Evolutionary conservation across 176 grass and related monocot species (phyloP), one percentile per base, ranked within the genome.

Genomic region (Avena atlantica): DNA sequence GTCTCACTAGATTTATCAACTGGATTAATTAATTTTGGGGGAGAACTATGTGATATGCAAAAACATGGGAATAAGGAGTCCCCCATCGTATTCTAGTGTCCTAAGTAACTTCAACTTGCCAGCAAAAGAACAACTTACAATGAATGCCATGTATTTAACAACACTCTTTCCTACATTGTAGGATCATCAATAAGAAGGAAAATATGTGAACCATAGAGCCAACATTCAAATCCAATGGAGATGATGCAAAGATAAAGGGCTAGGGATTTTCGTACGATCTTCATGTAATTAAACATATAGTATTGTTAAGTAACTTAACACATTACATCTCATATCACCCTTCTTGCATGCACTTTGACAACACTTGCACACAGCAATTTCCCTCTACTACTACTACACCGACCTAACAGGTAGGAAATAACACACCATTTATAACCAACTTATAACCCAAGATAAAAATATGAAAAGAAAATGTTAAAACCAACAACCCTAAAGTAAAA

Each of bases 251-350:
- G 11, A 60, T 70, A 85, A 61, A 85, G 23, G 17, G 37, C 0
- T 66, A 58, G 81, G 66, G 15, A 29, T 45, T 78, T 78, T 8
- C 74, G 48, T 79, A 81, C 77, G 51, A 85, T 82, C 63, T 77
- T 81, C 86, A 85, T 88, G 55, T 76, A 91, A 88, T 82, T 88
- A 88, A 91, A 88, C 90, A 90, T 71, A 91, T 71, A 91, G 81
- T 85, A 88, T 91, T 81, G 50, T 79, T 87, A 88, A 91, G 86
- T 91, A 85, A 85, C 89, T 49, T 77, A 68, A 85, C 82, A 88
- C 14, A 4, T 48, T 76, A 76, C 82, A 69, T 68, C 48, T 45
- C 74, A 86, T 85, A 91, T 88, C 76, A 77, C 81, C 74, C 70
- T 81, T 77, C 86, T 76, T 88, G 90, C 75, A 53, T 79, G 56